phyloP scores from a whole-genome alignment of 2,329 filamentous ascomycete genomes.

The Thelonectria olida region DNA sequence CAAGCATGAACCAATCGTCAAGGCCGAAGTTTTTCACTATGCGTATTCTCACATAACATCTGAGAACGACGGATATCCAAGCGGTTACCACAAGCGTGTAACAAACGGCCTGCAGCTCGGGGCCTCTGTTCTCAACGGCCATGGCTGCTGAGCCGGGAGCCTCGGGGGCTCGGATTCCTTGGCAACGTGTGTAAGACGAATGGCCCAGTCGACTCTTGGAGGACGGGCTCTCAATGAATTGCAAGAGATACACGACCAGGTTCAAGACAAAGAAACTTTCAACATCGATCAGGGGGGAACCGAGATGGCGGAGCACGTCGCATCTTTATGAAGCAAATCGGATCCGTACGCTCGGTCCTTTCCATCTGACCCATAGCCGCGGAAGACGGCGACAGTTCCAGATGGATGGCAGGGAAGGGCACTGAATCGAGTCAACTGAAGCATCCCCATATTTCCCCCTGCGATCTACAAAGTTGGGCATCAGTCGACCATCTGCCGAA shows the following conservation, averaged over 20 bases:
- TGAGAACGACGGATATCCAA: slow-evolving; percentile 40
- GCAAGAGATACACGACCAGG: too few relatives aligned
- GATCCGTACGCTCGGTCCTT: background rate
- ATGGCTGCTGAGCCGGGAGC: slow-evolving; percentile 23
- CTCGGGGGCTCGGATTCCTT: too few relatives aligned
- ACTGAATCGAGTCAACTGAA: background rate
- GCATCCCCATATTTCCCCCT: background rate
- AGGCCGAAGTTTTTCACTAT: background rate
- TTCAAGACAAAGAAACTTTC: background rate
- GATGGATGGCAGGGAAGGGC: too few relatives aligned
- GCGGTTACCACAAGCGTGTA: slow-evolving; percentile 42
- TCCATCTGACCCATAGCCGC: background rate
- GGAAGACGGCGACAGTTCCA: background rate
- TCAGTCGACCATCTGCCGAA: background rate
- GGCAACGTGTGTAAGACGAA: too few relatives aligned
- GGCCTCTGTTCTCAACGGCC: slow-evolving; percentile 44
- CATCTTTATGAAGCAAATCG: background rate
- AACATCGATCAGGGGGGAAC: background rate
- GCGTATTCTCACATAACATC: slow-evolving; percentile 1
- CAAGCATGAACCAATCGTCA: slow-evolving; percentile 40
- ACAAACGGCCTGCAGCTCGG: slow-evolving; percentile 46
- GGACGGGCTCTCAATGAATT: too few relatives aligned
- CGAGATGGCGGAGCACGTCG: background rate
- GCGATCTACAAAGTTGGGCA: background rate
- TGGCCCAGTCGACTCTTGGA: too few relatives aligned